phyloP scores from a whole-genome alignment of 2,329 filamentous ascomycete species.

The Orbilia ellipsospora region DNA sequence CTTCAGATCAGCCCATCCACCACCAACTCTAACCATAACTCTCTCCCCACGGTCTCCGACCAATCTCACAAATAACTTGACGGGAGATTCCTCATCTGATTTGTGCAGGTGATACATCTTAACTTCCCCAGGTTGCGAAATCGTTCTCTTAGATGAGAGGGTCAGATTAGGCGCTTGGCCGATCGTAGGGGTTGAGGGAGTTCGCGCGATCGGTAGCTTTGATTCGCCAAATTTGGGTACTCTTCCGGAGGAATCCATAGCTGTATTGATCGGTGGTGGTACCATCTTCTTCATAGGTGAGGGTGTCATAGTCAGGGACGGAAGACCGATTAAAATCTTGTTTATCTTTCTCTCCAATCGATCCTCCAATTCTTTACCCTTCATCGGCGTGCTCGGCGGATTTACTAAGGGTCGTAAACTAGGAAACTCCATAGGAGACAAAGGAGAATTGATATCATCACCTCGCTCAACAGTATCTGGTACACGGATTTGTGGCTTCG shows the following conservation, averaged over 20 bases:
- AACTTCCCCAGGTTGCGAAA: conserved; percentile 69
- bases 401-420: conserved; percentile 30
- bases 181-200: conserved; percentile 62
- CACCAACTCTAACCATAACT: conserved; percentile 97
- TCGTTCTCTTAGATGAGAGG: conserved; percentile 64
- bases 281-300: conserved; percentile 50
- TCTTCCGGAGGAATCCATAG: conserved; percentile 11
- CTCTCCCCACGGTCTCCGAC: conserved; percentile 90
- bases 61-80: conserved; percentile 92
- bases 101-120: conserved; percentile 92
- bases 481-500: conserved; percentile 15
- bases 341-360: conserved; percentile 58
- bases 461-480: conserved; percentile 1
- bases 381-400: conserved; percentile 49
- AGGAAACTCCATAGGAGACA: conserved; percentile 44
- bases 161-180: conserved; percentile 64
- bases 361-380: conserved; percentile 49
- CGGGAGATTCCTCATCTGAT: conserved; percentile 83
- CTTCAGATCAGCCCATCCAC: conserved; percentile 96
- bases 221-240: conserved; percentile 61
- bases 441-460: conserved; percentile 30
- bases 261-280: conserved; percentile 41
- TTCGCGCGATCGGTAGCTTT: conserved; percentile 61
- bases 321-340: conserved; percentile 57
- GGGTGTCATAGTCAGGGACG: conserved; percentile 55